Base-by-base conservation (phyloP, 257 asterid species). In the Dorcoceras hygrometricum region DNA sequence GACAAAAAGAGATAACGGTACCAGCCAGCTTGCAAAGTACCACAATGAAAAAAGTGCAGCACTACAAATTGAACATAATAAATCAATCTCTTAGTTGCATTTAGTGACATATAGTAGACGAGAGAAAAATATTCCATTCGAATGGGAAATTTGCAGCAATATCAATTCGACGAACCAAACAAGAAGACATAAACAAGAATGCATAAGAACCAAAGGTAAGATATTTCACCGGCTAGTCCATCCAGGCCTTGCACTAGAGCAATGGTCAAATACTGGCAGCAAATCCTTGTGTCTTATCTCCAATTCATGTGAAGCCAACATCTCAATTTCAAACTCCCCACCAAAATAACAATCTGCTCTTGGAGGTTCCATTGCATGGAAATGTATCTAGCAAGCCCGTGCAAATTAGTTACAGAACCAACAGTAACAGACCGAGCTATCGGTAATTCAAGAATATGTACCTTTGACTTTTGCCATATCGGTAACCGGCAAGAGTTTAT, bases 401-500 rank as follows among this genome's bases (percentile, higher is more conserved):
- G 65, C 50, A 73, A 56, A 34, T 56, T 24, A 75, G 71, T 62
- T 51, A 63, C 43, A 68, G 56, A 56, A 28, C 62, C 36, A 23
- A 78, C 56, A 63, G 63, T 23, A 57, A 29, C 26, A 16, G 27
- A 72, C 60, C 71, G 36, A 53, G 57, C 34, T 57, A 36, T 10
- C 22, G 20, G 67, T 32, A 60, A 59, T 18, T 24, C 14, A 60
- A n/a, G 28, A 6, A 32, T 20, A n/a, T 8, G 34, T 79, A 80
- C 90, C 88, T 80, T 80, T 1, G 83, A 66, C 75, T 83, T 85
- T 68, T 81, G 89, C 95, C 95, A 87, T 73, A 87, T 67, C 63
- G 86, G 91, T 23, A 69, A 28, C 31, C 89, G 81, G 71, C 76
- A 71, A 58, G 87, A 79, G 58, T 76, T 70, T 70, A 83, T 80